phyloP scores from a whole-genome alignment of 2,329 filamentous ascomycete genomes.

The Pleomassaria siparia region DNA sequence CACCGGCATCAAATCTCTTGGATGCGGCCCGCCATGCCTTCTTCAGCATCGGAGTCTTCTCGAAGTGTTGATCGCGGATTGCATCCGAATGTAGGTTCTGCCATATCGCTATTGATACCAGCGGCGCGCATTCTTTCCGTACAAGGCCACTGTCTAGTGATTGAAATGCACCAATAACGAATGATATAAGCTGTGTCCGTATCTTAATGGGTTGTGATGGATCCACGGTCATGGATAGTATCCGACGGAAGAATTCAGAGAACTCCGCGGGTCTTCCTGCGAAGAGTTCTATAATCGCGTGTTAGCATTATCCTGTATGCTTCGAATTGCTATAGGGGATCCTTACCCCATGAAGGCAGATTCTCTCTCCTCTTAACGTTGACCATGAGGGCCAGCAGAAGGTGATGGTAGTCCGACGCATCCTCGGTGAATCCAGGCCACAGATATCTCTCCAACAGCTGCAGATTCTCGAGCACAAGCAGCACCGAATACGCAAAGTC shows the following conservation, averaged over 20 bases:
- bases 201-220: constrained; percentile 46
- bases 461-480: constrained; percentile 82
- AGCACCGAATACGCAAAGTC: constrained; percentile 77
- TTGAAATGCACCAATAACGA: constrained; percentile 90
- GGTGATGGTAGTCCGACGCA: constrained; percentile 86
- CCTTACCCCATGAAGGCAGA: constrained; percentile 80
- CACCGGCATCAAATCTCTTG: constrained; percentile 85
- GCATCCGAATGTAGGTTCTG: constrained; percentile 83
- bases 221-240: constrained; percentile 79
- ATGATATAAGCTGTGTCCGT: constrained; percentile 80
- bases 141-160: constrained; percentile 87
- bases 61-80: constrained; percentile 71
- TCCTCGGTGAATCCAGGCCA: constrained; percentile 93
- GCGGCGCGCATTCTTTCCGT: constrained; percentile 91
- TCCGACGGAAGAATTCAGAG: constrained; percentile 82
- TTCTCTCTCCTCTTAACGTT: constrained; percentile 88
- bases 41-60: constrained; percentile 71
- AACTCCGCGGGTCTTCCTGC: constrained; percentile 77
- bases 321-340: constrained; percentile 1
- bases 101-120: constrained; percentile 95
- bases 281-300: constrained; percentile 64
- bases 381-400: constrained; percentile 81
- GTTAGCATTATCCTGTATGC: constrained; percentile 35
- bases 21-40: constrained; percentile 88
- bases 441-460: constrained; percentile 86